phyloP scores from a whole-genome alignment of 2,329 filamentous ascomycete genomes.

The Neodidymelliopsis sp. region DNA sequence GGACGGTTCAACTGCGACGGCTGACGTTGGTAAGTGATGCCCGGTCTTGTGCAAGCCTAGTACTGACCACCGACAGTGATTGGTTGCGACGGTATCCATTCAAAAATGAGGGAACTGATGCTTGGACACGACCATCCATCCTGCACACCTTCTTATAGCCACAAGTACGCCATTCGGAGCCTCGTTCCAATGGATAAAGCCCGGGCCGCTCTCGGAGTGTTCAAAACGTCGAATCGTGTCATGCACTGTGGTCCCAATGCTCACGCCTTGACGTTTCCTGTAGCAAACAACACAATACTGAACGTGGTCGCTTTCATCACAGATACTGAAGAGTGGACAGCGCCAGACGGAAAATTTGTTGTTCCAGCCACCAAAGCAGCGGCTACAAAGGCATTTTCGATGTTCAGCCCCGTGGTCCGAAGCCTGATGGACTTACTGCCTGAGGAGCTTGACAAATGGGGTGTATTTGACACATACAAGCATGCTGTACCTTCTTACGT shows the following conservation, averaged over 20 bases:
- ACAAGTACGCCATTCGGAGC: conserved; percentile 28
- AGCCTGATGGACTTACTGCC: conserved; percentile 16
- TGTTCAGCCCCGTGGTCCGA: conserved; percentile 13
- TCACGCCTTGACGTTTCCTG: conserved; percentile 24
- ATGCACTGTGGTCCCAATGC: conserved; percentile 27
- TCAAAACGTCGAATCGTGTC: conserved; percentile 23
- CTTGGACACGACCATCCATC: conserved; percentile 14
- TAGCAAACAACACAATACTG: conserved; percentile 17
- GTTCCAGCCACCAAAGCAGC: conserved; percentile 17
- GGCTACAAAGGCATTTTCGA: conserved; percentile 9
- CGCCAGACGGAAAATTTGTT: conserved; percentile 3
- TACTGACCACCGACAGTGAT: conserved; percentile 40
- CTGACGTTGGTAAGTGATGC: conserved; percentile 27
- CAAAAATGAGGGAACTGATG: conserved; percentile 11
- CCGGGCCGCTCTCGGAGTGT: conserved; percentile 38
- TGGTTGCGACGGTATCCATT: conserved; percentile 58
- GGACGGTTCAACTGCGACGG: conserved; percentile 36
- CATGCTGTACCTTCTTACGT: conserved; percentile 20
- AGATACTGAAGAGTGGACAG: conserved; percentile 19
- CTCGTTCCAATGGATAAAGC: conserved; percentile 46
- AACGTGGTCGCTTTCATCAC: conserved; percentile 26
- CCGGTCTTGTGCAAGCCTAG: not conserved
- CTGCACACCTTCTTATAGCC: conserved; percentile 21
- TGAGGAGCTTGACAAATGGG: conserved; percentile 21
- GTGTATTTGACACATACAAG: conserved; percentile 24